Evolutionary conservation across 176 grass and related monocot species (phyloP), one percentile per base, ranked within the genome.

Genomic region (Carex littledalei): DNA sequence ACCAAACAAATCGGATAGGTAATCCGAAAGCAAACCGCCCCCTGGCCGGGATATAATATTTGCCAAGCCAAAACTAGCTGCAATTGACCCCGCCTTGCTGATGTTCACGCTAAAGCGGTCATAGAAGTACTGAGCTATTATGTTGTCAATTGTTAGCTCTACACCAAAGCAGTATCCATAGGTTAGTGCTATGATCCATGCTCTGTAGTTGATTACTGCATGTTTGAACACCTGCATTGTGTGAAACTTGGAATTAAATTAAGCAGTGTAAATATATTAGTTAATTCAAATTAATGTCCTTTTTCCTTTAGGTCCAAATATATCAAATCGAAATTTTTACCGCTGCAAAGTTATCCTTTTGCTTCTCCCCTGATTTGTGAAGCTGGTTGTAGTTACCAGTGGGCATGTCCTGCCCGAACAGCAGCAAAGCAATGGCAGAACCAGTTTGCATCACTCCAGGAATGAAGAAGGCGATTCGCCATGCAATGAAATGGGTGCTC

Each of bases 111-210:
- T 31, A 79, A 98, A 98, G 22, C 89, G 91, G 88, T 98, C 95
- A 66, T 87, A 98, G 84, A 98, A 94, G 84, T 97, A 97, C 82
- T 97, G 92, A 32, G 92, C 92, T 4, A 97, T 81, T 84, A 97
- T 94, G 89, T 97, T 97, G 87, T 97, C 92, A 29, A 97, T 84
- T 69, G 95, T 88, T 24, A 97, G 88, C 86, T 97, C 95, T 21
- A 94, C 91, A 49, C 95, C 95, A 53, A 97, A 97, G 89, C 88
- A 90, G 84, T 97, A 97, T 63, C 95, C 95, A 57, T 97, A 97
- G 16, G 95, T 94, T 67, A 94, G 84, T 21, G 92, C 91, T 49
- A 93, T 82, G 65, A 94, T 90, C 95, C 95, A 97, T 18, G 84
- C 91, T 47, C 95, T 85, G 84, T 97, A 94, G 83, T 91, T 97